Base-by-base conservation (phyloP, 768 basidiomycete species). In the Gymnopilus junonius region DNA sequence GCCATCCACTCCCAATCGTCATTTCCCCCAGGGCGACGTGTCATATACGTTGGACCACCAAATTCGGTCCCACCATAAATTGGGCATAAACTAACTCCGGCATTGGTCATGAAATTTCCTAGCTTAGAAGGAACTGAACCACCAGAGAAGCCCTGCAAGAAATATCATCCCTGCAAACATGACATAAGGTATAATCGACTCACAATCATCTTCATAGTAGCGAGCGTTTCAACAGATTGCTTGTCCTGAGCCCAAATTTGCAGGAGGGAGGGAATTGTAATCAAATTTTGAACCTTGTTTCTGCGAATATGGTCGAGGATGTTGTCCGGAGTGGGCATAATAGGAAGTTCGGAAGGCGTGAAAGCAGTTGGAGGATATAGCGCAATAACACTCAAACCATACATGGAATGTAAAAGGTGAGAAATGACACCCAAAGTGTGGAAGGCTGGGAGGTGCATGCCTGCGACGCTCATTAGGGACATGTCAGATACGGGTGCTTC, bases 61-160 rank as follows among this genome's bases (percentile, higher is more conserved):
- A 75, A 70, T 60, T 83, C 81, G 0, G 78, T 83, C 17, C 58
- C 67, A n/a, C 82, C 81, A 51, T 82, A 82, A 0, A 74, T 43
- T 1, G 71, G 56, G 10, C 56, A 32, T 1, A 82, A 40, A 11
- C 69, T 71, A 6, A 82, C 77, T 0, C 82, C 80, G 0, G 74
- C 67, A 4, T 62, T 61, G 8, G 71, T 70, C n/a, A 83, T 61
- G 4, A 57, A 61, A 31, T 81, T 74, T 0, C 80, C 83, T 2
- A 77, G 66, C 58, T 73, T 75, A 3, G 70, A 63, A 1, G 81
- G 65, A 3, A 83, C 67, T 0, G 80, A 71, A 0, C 80, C 80
- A 23, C 81, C 81, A 0, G 63, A 67, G 62, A 67, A 82, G 0
- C 23, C 35, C 79, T 81, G 29, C 25, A 32, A 56, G 25, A 11